Evolutionary conservation across 371 early-diverging fungal species (phyloP), one percentile per base, ranked within the genome.

Genomic region (Saksenaea vasiformis): DNA sequence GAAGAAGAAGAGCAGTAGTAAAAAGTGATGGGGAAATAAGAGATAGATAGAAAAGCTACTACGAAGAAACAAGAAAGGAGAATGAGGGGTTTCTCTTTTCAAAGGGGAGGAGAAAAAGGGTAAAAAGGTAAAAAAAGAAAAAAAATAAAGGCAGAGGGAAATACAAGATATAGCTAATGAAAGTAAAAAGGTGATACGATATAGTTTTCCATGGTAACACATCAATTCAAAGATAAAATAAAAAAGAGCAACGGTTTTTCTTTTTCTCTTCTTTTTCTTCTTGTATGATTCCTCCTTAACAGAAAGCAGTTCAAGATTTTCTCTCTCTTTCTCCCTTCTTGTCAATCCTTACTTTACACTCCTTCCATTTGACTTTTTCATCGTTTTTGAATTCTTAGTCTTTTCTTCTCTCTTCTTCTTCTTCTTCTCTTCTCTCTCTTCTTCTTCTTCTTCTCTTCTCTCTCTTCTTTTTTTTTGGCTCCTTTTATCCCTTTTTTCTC

Each of bases 381-480:
- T 22, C 44, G 38, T 54, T n/a, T 13, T 35, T 13, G 35, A 55
- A 54, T 22, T 58, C 37, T 41, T 58, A 37, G 24, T 22, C 26
- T 67, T 60, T 65, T 41, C 62, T 58, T 55, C 61, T 63, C 55
- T 58, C 41, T 26, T 55, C 54, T 59, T 35, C 43, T 28, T 62
- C 34, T 31, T 37, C 14, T 51, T 38, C 28, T 39, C 38, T 37
- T 57, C 51, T 61, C 26, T 60, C 61, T 38, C 19, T 43, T 43
- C 27, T 24, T 38, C 47, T 58, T 41, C 61, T 34, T 54, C 58
- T 60, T 53, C 54, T 24, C 51, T 51, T 43, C 35, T 35, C 51
- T 24, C n/a, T 38, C 24, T 62, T 28, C 36, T 61, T 19, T 37
- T 26, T 17, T 56, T 15, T 64, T 34, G 5, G 38, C 22, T 43